These are phyloP conservation scores for Nemania sp. DNA, from an alignment of 2,329 filamentous ascomycete genomes.

Conservation along the genomic window DNA sequence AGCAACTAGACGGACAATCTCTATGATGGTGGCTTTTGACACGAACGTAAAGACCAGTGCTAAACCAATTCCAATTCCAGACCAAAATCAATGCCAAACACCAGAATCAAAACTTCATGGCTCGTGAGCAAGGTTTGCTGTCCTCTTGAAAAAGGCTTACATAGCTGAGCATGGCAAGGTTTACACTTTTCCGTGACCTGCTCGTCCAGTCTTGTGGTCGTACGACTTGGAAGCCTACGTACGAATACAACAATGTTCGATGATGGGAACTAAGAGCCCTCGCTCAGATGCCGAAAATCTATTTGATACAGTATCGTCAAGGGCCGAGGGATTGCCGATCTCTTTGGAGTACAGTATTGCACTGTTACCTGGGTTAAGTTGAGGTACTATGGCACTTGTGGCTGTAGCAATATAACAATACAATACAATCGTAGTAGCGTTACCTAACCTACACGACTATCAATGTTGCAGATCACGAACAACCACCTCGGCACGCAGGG, in stretches of 20 bases:
- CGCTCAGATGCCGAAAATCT: no score
- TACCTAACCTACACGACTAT: neutral
- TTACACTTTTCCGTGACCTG: constrained; percentile 12
- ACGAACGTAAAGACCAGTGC: neutral
- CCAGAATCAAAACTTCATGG: no score
- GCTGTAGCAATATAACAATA: neutral
- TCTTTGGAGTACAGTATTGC: neutral
- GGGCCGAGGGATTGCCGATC: neutral
- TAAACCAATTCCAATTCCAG: no score
- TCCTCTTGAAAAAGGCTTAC: neutral
- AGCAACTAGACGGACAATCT: no score
- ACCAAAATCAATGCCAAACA: no score
- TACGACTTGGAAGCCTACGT: no score
- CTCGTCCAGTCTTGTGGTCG: neutral
- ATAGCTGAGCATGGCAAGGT: neutral
- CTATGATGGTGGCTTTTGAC: neutral
- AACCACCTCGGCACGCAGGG: neutral
- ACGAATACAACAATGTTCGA: no score
- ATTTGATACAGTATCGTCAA: neutral
- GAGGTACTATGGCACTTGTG: neutral
- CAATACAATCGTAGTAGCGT: neutral
- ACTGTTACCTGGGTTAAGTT: neutral
- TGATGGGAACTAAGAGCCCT: no score
- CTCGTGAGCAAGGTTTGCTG: neutral
- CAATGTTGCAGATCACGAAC: no score